These are phyloP conservation scores for Yueomyces sp. DNA, from an alignment of 1,139 yeast species.

Conservation along the genomic window DNA sequence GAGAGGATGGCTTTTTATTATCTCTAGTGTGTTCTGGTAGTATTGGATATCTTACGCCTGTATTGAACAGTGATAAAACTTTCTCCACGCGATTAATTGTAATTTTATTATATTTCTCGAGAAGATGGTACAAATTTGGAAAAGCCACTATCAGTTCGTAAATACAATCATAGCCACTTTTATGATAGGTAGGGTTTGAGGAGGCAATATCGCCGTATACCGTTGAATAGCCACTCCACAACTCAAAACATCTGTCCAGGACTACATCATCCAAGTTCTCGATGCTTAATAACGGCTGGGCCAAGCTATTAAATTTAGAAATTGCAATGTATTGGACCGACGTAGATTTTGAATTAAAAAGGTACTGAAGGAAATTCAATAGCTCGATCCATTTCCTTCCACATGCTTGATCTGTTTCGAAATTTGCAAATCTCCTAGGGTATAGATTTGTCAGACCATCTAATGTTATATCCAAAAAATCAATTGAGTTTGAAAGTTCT, in stretches of 20 bases:
- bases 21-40: slow-evolving; percentile 40
- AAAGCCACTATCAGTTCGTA: slow-evolving; percentile 40
- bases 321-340: slow-evolving; percentile 36
- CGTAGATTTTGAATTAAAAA: slow-evolving; percentile 27
- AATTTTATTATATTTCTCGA: slow-evolving; percentile 15
- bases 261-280: slow-evolving; percentile 28
- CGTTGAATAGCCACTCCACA: slow-evolving; percentile 52
- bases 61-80: slow-evolving; percentile 37
- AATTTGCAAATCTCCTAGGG: slow-evolving; percentile 16
- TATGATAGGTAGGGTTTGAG: slow-evolving; percentile 19
- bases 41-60: slow-evolving; percentile 57
- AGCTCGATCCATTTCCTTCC: slow-evolving; percentile 16
- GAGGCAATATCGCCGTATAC: slow-evolving; percentile 42
- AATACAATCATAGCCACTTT: slow-evolving; percentile 44
- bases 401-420: slow-evolving; percentile 3
- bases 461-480: slow-evolving; percentile 20
- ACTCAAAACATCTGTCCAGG: slow-evolving; percentile 36
- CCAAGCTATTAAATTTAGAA: slow-evolving; percentile 38
- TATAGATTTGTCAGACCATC: slow-evolving; percentile 25
- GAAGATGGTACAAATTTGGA: slow-evolving; percentile 31
- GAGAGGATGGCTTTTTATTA: slow-evolving; percentile 35
- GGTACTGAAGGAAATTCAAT: slow-evolving; percentile 9
- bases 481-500: slow-evolving; percentile 13
- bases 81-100: slow-evolving; percentile 29
- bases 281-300: slow-evolving; percentile 34